A percentile compares a stretch with the other conserved stretches of the same genome.
phyloP scores from a whole-genome alignment of 345 rosid species.

The Sonneratia alba region DNA sequence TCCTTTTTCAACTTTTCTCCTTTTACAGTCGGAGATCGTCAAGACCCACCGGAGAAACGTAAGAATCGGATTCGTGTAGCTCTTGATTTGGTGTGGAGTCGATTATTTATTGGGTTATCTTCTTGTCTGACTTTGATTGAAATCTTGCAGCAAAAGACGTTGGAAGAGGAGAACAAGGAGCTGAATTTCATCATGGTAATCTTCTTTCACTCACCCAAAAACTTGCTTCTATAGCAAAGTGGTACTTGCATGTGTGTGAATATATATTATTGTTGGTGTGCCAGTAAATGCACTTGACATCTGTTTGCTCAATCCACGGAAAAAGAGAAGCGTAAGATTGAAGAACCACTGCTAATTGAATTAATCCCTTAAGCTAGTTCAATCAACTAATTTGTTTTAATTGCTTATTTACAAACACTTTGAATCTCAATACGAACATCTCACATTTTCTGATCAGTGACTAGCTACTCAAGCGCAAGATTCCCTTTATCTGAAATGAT shows the following conservation, averaged over 20 bases:
- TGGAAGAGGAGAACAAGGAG: conserved; percentile 8
- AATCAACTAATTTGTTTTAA: not conserved
- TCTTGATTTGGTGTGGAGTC: no score
- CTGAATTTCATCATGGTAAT: conserved; percentile 1
- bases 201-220: not conserved
- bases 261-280: not conserved
- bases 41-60: conserved; percentile 34
- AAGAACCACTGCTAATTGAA: not conserved
- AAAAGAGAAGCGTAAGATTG: no score
- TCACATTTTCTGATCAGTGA: not conserved
- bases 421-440: not conserved
- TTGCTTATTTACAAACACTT: not conserved
- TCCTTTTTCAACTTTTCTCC: not conserved
- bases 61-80: conserved; percentile 7
- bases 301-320: no score
- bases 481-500: not conserved
- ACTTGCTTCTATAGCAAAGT: not conserved
- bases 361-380: not conserved
- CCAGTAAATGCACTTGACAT: no score
- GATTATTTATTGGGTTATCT: not conserved
- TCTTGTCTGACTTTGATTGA: not conserved
- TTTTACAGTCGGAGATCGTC: conserved; percentile 30
- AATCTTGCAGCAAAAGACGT: conserved; percentile 1
- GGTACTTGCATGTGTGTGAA: not conserved
- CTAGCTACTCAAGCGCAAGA: not conserved